These are phyloP conservation scores for Backusella circina DNA, from an alignment of 192 early-diverging fungal species.

Conservation along the genomic window DNA sequence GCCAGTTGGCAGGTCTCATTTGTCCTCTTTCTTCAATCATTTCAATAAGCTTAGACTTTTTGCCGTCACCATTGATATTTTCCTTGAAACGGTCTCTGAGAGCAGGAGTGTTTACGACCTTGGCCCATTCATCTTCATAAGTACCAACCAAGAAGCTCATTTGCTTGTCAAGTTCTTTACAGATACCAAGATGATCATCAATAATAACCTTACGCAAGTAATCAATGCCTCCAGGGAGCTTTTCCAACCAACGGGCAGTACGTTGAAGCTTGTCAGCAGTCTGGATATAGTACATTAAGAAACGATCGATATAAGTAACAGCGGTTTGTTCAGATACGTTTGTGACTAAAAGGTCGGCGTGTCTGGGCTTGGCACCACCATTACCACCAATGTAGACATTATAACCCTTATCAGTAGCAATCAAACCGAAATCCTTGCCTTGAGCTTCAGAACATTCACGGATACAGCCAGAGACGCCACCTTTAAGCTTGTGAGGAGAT, in stretches of 20 bases:
- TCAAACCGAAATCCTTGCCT: conserved; percentile 53
- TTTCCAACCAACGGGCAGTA: conserved; percentile 69
- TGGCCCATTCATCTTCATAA: conserved; percentile 64
- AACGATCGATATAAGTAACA: conserved; percentile 59
- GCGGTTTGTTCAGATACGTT: conserved; percentile 50
- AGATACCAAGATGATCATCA: conserved; percentile 63
- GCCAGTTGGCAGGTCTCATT: conserved; percentile 59
- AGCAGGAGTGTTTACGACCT: conserved; percentile 57
- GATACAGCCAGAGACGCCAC: conserved; percentile 64
- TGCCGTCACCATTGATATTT: conserved; percentile 60
- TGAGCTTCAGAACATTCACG: conserved; percentile 58
- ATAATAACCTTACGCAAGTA: conserved; percentile 57
- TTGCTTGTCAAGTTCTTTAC: conserved; percentile 60
- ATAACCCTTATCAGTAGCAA: conserved; percentile 70
- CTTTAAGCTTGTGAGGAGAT: conserved; percentile 67
- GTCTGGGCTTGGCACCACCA: conserved; percentile 63
- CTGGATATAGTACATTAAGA: conserved; percentile 68
- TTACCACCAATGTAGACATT: conserved; percentile 70
- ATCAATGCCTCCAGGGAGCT: conserved; percentile 63
- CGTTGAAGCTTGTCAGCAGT: conserved; percentile 62
- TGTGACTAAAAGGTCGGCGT: conserved; percentile 54
- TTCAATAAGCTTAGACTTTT: conserved; percentile 43
- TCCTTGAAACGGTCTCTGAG: conserved; percentile 52
- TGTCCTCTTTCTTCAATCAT: conserved; percentile 62
- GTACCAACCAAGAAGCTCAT: conserved; percentile 56